A percentile compares a stretch with the other conserved stretches of the same genome.
Conservation (phyloP, 148 eudicot species). For the Cornus florida region DNA sequence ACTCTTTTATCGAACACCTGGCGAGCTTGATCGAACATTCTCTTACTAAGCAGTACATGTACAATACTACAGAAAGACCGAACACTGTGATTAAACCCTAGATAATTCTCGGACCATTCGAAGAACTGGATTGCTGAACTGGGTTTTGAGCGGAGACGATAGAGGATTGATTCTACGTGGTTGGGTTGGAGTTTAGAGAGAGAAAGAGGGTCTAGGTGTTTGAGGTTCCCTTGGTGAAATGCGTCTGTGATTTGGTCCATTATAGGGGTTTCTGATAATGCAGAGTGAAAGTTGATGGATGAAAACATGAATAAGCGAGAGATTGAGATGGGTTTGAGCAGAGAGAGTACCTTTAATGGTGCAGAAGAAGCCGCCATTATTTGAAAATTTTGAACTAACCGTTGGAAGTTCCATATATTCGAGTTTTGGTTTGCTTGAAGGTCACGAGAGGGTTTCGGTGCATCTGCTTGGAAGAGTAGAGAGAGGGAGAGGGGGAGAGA, state of each 20-base stretch:
- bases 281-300: constrained; percentile 17
- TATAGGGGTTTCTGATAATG: constrained; percentile 19
- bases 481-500: too few species aligned
- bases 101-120: constrained; percentile 45
- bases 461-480: background rate
- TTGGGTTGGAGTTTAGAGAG: constrained; percentile 18
- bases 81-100: constrained; percentile 35
- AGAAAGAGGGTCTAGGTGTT: constrained; percentile 24
- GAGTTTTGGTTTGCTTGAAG: background rate
- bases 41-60: constrained; percentile 36
- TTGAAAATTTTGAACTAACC: background rate
- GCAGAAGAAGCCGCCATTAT: constrained; percentile 3
- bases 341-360: constrained; percentile 31
- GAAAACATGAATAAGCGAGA: constrained; percentile 10
- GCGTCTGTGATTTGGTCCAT: constrained; percentile 35
- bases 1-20: constrained; percentile 49
- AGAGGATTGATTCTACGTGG: constrained; percentile 40
- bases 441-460: background rate
- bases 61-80: constrained; percentile 29
- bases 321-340: constrained; percentile 28
- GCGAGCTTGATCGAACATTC: constrained; percentile 51
- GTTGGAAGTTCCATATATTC: background rate
- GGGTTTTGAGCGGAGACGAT: constrained; percentile 53
- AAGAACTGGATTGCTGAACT: constrained; percentile 48
- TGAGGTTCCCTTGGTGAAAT: constrained; percentile 31